Evolutionary conservation across 768 basidiomycete genomes (phyloP), one percentile per base, ranked within the genome.

Genomic region (Tricholoma hemisulphureum): DNA sequence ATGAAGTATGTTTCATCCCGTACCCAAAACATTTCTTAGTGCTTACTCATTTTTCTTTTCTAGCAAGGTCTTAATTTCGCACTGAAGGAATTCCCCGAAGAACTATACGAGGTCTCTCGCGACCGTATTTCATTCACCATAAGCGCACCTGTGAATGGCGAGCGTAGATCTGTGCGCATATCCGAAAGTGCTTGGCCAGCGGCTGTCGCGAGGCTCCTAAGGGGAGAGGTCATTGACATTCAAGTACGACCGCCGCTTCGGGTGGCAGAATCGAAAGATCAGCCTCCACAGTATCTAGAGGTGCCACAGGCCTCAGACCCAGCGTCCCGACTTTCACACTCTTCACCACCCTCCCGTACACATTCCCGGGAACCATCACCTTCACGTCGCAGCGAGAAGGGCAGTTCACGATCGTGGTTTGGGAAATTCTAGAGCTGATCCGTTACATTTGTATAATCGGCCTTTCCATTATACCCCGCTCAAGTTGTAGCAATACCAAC

Each of bases 61-160:
- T 39, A 84, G 83, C 68, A 79, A 71, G 85, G 84, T 0, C 64
- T 86, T 28, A 71, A 74, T 21, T 72, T 79, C 34, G 83, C 81
- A 4, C 75, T 77, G 35, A 74, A 79, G 54, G 83, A 80, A 41
- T 86, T 82, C 32, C 69, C 75, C 2, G 70, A 73, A 9, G 73
- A 74, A 32, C 77, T 85, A 24, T 65, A 61, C 6, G 56, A 65
- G 6, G 58, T 79, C 6, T 63, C 73, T 1, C 72, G 77, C 28
- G 68, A 77, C 1, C 73, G 75, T 1, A 77, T 86, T 5, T 69
- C 74, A 4, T 81, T 86, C 60, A 74, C 71, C 28, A 65, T 81
- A 14, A 66, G 62, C 21, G 72, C 74, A 4, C 61, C 70, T 2
- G 64, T 75, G 26, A 69, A 72, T 9, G 69, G 71, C 0, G 59